Evolutionary conservation across 768 basidiomycete genomes (phyloP), one percentile per base, ranked within the genome.

Genomic region (Termitomyces sp.): DNA sequence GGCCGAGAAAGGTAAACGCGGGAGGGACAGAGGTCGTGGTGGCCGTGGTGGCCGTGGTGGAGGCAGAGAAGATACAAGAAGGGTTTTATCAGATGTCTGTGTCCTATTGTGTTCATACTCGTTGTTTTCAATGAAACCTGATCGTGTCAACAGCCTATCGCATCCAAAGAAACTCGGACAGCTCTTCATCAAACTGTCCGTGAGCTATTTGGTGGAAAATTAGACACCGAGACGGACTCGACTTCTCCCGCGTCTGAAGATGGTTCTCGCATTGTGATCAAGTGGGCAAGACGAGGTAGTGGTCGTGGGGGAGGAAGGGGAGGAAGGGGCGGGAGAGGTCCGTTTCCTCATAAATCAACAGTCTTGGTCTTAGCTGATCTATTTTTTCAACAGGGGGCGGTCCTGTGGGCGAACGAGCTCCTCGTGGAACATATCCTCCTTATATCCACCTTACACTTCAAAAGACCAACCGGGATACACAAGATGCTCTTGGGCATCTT

Each of bases 401-500:
- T 45, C 61, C 54, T 51, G 56, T 44, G 62, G 72, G 74, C 21
- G 76, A 76, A 52, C 79, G 79, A 41, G 65, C 74, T 25, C 75
- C 81, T 44, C 80, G 88, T 42, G 86, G 85, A 23, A 81, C 78
- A 23, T 89, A 83, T 61, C 89, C 89, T 56, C 89, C 88, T 0
- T 99, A 90, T 67, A 93, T 98, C 60, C 94, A 98, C 67, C 97
- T 98, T 70, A 97, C 92, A 1, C 74, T 99, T 34, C 94, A 96
- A 67, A 99, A 99, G 73, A 91, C 94, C 21, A 99, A 99, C 67
- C 86, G 97, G 43, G 97, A 99, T 66, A 97, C 94, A 3, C 94
- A 97, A 66, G 97, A 98, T 66, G 93, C 92, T 2, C 82, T 99
- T 21, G 78, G 83, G 1, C 79, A 95, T 63, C 73, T 99, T 32